Conservation (phyloP, 805 yeast species). For the Saccharomycopsis fermentans region DNA sequence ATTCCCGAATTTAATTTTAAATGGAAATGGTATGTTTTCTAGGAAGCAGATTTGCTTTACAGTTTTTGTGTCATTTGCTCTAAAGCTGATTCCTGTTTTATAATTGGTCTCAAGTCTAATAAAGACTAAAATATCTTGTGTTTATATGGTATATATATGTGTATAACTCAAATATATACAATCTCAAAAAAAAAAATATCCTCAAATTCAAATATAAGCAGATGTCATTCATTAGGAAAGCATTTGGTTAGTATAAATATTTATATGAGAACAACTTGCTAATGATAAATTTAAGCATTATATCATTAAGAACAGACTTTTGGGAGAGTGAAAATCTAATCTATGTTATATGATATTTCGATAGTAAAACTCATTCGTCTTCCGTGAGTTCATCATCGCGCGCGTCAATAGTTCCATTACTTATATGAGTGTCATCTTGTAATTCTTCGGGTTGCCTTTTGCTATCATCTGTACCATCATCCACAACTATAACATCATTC, state of each 20-base stretch:
- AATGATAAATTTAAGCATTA: too few relatives aligned
- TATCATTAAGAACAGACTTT: too few relatives aligned
- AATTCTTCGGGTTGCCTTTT: not conserved
- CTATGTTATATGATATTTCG: too few relatives aligned
- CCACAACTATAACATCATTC: not conserved
- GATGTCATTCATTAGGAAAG: not conserved
- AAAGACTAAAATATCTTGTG: not conserved
- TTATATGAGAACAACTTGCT: too few relatives aligned
- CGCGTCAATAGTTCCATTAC: not conserved
- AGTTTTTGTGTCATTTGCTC: not conserved
- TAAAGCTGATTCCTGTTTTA: not conserved
- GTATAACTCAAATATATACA: not conserved
- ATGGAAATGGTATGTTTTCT: not conserved
- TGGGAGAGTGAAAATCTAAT: too few relatives aligned
- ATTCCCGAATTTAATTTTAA: not conserved
- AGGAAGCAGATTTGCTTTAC: not conserved
- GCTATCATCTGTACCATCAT: not conserved
- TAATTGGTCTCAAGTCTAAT: not conserved
- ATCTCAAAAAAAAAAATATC: not conserved
- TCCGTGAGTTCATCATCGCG: constrained; percentile 7
- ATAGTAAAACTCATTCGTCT: constrained; percentile 5
- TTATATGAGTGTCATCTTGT: constrained; percentile 1
- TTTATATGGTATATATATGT: not conserved
- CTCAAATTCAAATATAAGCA: not conserved
- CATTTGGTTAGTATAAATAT: too few relatives aligned